Evolutionary conservation across 139 green algal genomes (phyloP).

Genomic region (Deuterostichococcus epilithicus): DNA sequence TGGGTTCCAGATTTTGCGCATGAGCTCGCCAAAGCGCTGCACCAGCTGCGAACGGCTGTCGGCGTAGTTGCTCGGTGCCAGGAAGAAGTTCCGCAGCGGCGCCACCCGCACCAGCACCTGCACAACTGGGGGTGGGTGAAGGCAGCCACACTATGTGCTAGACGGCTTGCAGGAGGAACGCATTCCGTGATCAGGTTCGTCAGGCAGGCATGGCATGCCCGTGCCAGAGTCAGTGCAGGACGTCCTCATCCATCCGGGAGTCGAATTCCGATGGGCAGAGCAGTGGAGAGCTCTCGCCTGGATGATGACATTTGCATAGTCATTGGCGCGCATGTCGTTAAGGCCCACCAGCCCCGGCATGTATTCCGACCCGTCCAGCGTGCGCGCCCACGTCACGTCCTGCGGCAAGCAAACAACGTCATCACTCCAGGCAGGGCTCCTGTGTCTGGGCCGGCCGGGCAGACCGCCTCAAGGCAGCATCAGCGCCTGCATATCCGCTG

Average conservation of each 20-base stretch:
- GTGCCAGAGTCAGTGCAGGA: background rate
- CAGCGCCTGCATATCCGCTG: too few relatives aligned
- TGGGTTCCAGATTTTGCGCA: conserved; percentile 95
- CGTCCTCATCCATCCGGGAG: too few relatives aligned
- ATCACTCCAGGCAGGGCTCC: too few relatives aligned
- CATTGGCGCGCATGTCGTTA: conserved; percentile 93
- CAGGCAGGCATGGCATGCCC: background rate
- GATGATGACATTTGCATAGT: conserved; percentile 93
- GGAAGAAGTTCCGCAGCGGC: conserved; percentile 85
- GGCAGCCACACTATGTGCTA: background rate
- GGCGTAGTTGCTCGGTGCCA: conserved; percentile 63
- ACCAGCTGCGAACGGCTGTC: conserved; percentile 60
- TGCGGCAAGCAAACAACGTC: too few relatives aligned
- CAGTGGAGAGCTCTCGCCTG: conserved; percentile 41
- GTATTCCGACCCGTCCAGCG: conserved; percentile 93
- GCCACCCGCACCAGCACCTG: conserved; percentile 49
- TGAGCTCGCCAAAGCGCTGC: conserved; percentile 85
- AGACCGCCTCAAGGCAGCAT: too few relatives aligned
- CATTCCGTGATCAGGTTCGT: background rate
- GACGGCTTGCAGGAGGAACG: too few relatives aligned
- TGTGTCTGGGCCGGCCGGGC: too few relatives aligned
- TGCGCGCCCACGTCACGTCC: conserved; percentile 74
- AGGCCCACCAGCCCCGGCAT: conserved; percentile 93
- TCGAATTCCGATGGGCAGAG: too few relatives aligned
- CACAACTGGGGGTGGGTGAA: background rate